These are phyloP conservation scores for Saturnispora mendoncae DNA, from an alignment of 805 yeast genomes.

Conservation along the genomic window DNA sequence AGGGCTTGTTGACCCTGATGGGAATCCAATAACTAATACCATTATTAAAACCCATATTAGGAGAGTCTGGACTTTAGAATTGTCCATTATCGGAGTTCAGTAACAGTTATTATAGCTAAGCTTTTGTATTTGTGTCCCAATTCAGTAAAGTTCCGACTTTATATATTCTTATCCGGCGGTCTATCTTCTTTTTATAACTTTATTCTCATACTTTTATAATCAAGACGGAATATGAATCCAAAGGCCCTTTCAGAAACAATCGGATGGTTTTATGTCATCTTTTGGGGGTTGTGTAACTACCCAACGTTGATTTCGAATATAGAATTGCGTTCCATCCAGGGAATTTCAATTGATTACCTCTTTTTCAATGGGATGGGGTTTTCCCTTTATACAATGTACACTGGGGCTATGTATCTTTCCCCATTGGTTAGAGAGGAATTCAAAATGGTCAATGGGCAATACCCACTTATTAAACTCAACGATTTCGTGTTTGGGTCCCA, in stretches of 20 bases:
- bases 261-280: constrained; percentile 27
- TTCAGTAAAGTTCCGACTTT: neutral
- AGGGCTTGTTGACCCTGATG: constrained; percentile 20
- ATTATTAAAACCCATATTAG: constrained; percentile 72
- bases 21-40: constrained; percentile 28
- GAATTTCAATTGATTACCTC: constrained; percentile 29
- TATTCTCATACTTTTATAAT: neutral
- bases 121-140: neutral
- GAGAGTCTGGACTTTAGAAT: constrained; percentile 94
- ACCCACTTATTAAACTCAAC: constrained; percentile 26
- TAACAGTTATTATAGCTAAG: constrained; percentile 14
- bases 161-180: neutral
- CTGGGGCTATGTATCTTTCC: constrained; percentile 19
- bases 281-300: constrained; percentile 28
- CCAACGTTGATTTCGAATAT: constrained; percentile 28
- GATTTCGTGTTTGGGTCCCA: constrained; percentile 28
- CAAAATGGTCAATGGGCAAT: constrained; percentile 19
- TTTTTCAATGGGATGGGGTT: constrained; percentile 29
- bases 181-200: too few species aligned
- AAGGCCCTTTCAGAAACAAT: constrained; percentile 8
- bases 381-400: constrained; percentile 25
- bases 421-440: constrained; percentile 24
- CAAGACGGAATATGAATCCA: constrained; percentile 1
- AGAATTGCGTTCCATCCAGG: constrained; percentile 27
- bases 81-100: constrained; percentile 81